A percentile compares a stretch with the other conserved stretches of the same genome.
Conservation (phyloP, 306 rosid genomes). For the Vigna trinervia region DNA sequence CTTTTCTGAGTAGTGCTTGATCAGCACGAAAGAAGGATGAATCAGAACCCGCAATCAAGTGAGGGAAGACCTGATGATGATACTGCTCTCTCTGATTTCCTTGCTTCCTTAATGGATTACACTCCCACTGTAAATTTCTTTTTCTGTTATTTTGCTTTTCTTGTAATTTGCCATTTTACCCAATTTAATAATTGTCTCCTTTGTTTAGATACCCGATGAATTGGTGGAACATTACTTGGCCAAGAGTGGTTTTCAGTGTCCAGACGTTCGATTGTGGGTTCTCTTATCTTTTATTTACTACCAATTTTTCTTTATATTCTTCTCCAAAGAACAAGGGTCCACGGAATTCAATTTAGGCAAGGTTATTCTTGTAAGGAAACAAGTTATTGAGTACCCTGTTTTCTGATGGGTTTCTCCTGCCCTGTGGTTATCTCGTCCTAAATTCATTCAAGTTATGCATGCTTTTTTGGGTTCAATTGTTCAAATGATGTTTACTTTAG, state of each 20-base stretch:
- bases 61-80: constrained; percentile 83
- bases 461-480: too few relatives aligned
- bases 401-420: neutral
- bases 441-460: too few relatives aligned
- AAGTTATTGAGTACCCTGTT: neutral
- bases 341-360: neutral
- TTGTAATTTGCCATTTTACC: neutral
- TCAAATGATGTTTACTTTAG: too few relatives aligned
- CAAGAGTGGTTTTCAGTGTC: constrained; percentile 90
- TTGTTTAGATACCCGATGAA: constrained; percentile 85
- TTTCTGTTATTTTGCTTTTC: neutral
- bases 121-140: constrained; percentile 71
- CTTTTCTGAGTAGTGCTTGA: neutral
- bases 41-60: constrained; percentile 68
- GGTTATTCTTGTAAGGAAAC: neutral
- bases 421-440: too few relatives aligned
- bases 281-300: constrained; percentile 22
- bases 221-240: constrained; percentile 93
- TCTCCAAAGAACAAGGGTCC: neutral
- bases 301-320: neutral
- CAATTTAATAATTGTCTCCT: neutral
- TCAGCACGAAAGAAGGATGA: constrained; percentile 35
- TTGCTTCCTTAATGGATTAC: constrained; percentile 81
- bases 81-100: constrained; percentile 75
- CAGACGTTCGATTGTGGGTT: constrained; percentile 93